Base-by-base conservation (phyloP, 1,284 basidiomycete genomes). In the Rhodotorula sp. region DNA sequence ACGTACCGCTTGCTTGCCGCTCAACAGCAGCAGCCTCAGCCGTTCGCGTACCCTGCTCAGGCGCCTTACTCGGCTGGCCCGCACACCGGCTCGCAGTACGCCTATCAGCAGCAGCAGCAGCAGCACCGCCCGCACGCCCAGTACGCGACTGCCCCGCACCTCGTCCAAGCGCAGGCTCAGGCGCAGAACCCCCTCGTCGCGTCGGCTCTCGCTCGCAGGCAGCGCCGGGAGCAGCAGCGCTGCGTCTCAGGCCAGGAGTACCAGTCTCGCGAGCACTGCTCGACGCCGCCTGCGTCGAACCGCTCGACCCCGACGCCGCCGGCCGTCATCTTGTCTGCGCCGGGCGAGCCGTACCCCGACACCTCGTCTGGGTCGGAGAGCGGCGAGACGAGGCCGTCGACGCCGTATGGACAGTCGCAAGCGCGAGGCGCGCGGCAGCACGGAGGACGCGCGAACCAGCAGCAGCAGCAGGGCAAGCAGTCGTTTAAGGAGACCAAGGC, bases 341-440 rank as follows among this genome's bases (percentile, higher is more conserved):
- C 71, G 26, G 71, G 71, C 37, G 69, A 73, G 56, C 66, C 71
- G 7, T 73, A 66, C 62, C 71, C 71, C 7, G 66, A 67, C 48
- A 68, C 69, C 20, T 67, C 61, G 1, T 70, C 68, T 8, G 63
- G 65, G 16, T 71, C 69, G 22, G 64, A 65, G 40, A 59, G 57
- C 30, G 68, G 64, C 54, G 64, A 70, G 31, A 70, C 68, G 26
- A 51, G 68, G 6, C 68, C 68, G 0, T 66, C 68, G 34, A 52
- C 61, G 16, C 68, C 68, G 3, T 62, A 64, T 30, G 20, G 52
- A 4, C 18, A 50, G 28, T 26, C 15, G 18, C n/a, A 59, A 13
- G 40, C 40, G 10, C 8, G 16, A 13, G 40, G 40, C 40, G 40
- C 40, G 10, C 8, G 11, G 40, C 40, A 44, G 40, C 8, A 44